These are phyloP conservation scores for Starmerella apis DNA, from an alignment of 805 yeast genomes.

Conservation along the genomic window DNA sequence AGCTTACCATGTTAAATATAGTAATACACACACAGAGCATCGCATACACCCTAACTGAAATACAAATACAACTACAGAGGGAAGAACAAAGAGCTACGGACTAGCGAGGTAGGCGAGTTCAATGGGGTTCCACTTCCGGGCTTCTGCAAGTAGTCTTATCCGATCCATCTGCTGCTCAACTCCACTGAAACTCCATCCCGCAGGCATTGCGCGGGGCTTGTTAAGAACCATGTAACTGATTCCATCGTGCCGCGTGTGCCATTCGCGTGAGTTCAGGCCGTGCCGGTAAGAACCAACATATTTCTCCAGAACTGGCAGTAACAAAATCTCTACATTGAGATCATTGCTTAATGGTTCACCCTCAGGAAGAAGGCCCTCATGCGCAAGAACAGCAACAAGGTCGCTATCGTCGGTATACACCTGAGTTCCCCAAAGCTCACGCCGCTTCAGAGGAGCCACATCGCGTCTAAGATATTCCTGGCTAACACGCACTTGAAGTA, in stretches of 20 bases:
- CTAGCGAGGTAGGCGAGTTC: conserved; percentile 5
- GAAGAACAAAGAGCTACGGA: neutral
- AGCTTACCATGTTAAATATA: too few species aligned
- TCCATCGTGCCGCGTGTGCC: conserved; percentile 72
- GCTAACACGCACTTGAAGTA: conserved; percentile 52
- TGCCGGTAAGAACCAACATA: conserved; percentile 59
- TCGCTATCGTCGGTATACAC: conserved; percentile 92
- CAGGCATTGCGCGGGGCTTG: conserved; percentile 15
- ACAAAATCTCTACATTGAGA: conserved; percentile 45
- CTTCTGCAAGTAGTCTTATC: conserved; percentile 11
- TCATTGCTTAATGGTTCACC: conserved; percentile 34
- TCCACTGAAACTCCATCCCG: conserved; percentile 17
- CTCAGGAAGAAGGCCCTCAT: conserved; percentile 51
- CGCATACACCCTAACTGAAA: neutral
- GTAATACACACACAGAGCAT: too few species aligned
- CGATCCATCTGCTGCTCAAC: conserved; percentile 9
- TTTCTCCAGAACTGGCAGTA: conserved; percentile 57
- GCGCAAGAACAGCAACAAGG: conserved; percentile 60
- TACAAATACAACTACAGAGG: neutral
- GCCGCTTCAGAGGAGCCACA: conserved; percentile 31
- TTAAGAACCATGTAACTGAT: conserved; percentile 50
- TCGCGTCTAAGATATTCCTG: conserved; percentile 31
- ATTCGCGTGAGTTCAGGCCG: conserved; percentile 63
- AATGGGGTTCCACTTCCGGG: conserved; percentile 11
- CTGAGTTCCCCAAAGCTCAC: conserved; percentile 83